Percentiles rank a stretch among this genome's conserved stretches.
phyloP scores from a whole-genome alignment of 2,329 filamentous ascomycete genomes.

The Hypoxylon sp. region DNA sequence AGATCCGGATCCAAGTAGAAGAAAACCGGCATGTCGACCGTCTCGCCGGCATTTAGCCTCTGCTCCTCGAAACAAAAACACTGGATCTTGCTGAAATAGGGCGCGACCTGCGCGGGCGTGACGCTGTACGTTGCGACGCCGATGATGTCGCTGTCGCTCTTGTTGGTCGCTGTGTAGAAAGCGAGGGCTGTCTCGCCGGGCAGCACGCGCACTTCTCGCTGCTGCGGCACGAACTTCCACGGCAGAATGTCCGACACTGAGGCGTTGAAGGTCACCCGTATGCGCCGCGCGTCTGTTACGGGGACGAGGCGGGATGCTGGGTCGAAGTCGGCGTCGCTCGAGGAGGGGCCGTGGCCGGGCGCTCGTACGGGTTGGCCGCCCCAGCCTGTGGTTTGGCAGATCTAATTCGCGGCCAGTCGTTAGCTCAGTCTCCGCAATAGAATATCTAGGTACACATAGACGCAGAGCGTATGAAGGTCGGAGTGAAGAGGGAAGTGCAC shows the following conservation, averaged over 20 bases:
- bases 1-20: conserved; percentile 99
- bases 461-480: neutral
- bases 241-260: conserved; percentile 95
- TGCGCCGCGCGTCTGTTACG: conserved; percentile 83
- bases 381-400: conserved; percentile 90
- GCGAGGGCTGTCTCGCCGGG: conserved; percentile 97
- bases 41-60: conserved; percentile 92
- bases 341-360: conserved; percentile 72
- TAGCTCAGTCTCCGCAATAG: neutral
- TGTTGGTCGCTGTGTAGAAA: conserved; percentile 98
- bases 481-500: conserved; percentile 59
- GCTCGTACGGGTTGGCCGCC: conserved; percentile 92
- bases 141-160: conserved; percentile 91
- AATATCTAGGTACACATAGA: conserved; percentile 25
- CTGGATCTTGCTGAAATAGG: conserved; percentile 99
- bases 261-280: conserved; percentile 96
- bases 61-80: conserved; percentile 99
- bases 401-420: conserved; percentile 62
- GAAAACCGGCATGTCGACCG: conserved; percentile 99
- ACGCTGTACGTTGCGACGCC: conserved; percentile 98
- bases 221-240: conserved; percentile 98
- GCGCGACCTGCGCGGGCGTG: conserved; percentile 93
- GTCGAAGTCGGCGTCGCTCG: conserved; percentile 65
- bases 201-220: conserved; percentile 94
- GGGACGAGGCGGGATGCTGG: conserved; percentile 84